These are phyloP conservation scores for Tetratostichococcus sp. DNA, from an alignment of 139 green algal species.

Conservation along the genomic window DNA sequence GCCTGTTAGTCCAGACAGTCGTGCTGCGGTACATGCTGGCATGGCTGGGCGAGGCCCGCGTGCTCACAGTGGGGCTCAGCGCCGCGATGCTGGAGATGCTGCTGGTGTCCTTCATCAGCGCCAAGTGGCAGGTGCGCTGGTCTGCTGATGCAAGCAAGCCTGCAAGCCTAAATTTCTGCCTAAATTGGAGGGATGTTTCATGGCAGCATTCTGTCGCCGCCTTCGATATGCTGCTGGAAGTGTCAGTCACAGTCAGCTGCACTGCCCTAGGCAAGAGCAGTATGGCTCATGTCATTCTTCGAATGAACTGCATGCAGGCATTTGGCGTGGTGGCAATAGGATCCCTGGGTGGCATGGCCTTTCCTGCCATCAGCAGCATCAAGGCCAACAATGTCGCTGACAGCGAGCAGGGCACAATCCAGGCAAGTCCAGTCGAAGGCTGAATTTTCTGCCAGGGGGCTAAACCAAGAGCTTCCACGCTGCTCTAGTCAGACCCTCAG, in stretches of 20 bases:
- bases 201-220: no score
- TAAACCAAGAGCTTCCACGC: no score
- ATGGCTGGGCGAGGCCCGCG: slow-evolving; percentile 41
- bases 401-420: slow-evolving; percentile 34
- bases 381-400: slow-evolving; percentile 44
- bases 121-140: background rate
- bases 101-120: background rate
- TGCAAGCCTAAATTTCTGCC: no score
- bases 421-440: background rate
- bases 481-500: no score
- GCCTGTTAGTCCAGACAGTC: slow-evolving; percentile 63
- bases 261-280: no score
- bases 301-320: slow-evolving; percentile 33
- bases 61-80: slow-evolving; percentile 33
- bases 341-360: slow-evolving; percentile 40
- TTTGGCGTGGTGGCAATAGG: slow-evolving; percentile 36
- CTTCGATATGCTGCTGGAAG: no score
- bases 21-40: slow-evolving; percentile 51
- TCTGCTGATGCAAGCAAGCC: no score
- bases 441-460: no score
- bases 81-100: slow-evolving; percentile 17
- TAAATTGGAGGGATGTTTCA: no score
- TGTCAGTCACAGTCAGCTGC: background rate
- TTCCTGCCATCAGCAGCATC: slow-evolving; percentile 59
- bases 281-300: no score